phyloP scores from a whole-genome alignment of 2,329 filamentous ascomycete species.

The Venturia pyrina region DNA sequence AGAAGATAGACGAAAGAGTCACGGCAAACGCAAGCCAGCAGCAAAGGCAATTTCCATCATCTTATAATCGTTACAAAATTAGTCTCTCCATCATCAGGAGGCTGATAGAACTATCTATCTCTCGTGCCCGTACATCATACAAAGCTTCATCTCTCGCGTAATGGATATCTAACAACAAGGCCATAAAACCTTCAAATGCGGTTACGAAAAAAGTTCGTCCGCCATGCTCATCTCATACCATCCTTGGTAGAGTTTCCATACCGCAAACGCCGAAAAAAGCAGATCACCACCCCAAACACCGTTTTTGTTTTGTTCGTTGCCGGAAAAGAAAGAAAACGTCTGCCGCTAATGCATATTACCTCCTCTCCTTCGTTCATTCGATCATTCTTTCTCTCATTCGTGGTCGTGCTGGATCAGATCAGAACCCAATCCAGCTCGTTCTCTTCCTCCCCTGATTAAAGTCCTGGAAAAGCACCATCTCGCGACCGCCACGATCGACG shows the following conservation, averaged over 20 bases:
- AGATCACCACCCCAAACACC: background rate
- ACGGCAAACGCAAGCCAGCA: too few species aligned
- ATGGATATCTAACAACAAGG: background rate
- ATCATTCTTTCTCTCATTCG: background rate
- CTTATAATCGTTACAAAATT: background rate
- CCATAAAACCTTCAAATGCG: background rate
- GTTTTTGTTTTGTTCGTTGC: background rate
- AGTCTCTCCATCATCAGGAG: background rate
- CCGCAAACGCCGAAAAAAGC: background rate
- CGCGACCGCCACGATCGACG: constrained; percentile 27
- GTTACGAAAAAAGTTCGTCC: background rate
- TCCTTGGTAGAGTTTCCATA: background rate
- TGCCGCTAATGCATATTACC: background rate
- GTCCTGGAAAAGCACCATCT: constrained; percentile 19
- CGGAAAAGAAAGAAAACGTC: background rate
- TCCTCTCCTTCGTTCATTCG: background rate
- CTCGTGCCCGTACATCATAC: background rate
- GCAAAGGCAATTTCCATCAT: too few species aligned
- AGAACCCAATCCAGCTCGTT: constrained; percentile 10
- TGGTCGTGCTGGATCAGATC: background rate
- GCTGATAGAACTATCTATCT: background rate
- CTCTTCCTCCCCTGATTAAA: background rate
- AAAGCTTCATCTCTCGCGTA: background rate
- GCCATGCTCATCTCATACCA: background rate
- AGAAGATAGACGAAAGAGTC: too few species aligned